A percentile compares a stretch with the other conserved stretches of the same genome.
phyloP scores from a whole-genome alignment of 2,329 filamentous ascomycete species.

The Dactylellina sp. region DNA sequence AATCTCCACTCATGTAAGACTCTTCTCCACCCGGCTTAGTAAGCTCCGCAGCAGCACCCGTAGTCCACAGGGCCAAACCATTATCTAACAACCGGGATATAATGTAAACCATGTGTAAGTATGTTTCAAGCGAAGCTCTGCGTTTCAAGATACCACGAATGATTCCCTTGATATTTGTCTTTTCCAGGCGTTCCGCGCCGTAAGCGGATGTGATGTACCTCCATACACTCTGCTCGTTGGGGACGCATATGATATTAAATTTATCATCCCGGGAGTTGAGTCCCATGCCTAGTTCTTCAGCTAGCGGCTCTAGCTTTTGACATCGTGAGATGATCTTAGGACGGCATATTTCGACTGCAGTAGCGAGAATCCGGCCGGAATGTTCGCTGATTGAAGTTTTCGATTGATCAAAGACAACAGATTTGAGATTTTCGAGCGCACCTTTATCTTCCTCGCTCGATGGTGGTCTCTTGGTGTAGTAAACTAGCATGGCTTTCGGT shows the following conservation, averaged over 20 bases:
- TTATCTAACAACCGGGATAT: conserved; percentile 3
- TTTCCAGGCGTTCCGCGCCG: not conserved
- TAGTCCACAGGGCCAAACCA: conserved; percentile 27
- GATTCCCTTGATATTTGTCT: conserved; percentile 1
- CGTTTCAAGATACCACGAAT: not conserved
- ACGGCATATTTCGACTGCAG: not conserved
- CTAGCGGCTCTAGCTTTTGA: not conserved
- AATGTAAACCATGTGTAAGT: conserved; percentile 5
- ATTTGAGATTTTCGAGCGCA: conserved; percentile 9
- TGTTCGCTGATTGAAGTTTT: not conserved
- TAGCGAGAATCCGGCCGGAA: not conserved
- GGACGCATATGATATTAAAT: conserved; percentile 21
- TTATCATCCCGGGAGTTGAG: conserved; percentile 4
- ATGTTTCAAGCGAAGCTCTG: conserved; percentile 1
- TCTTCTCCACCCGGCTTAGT: no score
- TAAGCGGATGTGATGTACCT: not conserved
- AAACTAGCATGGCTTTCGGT: conserved; percentile 3
- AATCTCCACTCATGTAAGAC: not conserved
- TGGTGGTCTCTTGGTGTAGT: conserved; percentile 8
- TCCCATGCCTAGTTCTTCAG: not conserved
- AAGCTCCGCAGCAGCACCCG: not conserved
- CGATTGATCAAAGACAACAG: not conserved
- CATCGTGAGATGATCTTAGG: conserved; percentile 1
- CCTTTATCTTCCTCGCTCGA: not conserved
- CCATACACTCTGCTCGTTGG: conserved; percentile 24